phyloP scores from a whole-genome alignment of 2,329 filamentous ascomycete species.

The Pseudocercospora macadamiae region DNA sequence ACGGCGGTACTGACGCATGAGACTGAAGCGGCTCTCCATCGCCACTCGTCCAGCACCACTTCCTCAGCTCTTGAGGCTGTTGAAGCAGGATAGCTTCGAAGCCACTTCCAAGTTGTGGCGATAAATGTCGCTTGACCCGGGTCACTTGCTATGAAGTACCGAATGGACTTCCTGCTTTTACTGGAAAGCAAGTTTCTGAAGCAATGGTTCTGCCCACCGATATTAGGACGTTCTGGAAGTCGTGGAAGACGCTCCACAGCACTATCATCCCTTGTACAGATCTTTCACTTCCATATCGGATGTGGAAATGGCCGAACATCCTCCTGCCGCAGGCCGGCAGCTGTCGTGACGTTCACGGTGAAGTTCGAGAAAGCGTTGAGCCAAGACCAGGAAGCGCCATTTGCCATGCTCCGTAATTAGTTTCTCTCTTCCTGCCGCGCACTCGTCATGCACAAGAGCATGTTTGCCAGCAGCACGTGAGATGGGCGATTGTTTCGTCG shows the following conservation, averaged over 20 bases:
- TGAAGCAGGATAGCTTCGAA: conserved; percentile 2
- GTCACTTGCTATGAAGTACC: too few relatives aligned
- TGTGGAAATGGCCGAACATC: too few relatives aligned
- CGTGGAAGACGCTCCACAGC: neutral
- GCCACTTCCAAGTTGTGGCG: neutral
- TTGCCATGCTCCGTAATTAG: conserved; percentile 1
- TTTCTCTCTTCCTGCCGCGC: neutral
- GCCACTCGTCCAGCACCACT: conserved; percentile 7
- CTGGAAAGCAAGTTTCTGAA: neutral
- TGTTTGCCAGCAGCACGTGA: conserved; percentile 5
- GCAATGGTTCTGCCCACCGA: neutral
- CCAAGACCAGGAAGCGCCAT: conserved; percentile 1
- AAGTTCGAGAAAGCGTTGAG: conserved; percentile 19
- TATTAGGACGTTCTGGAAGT: neutral
- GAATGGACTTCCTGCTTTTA: neutral
- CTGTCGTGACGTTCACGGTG: conserved; percentile 2
- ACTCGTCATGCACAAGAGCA: conserved; percentile 17
- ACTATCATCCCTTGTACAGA: conserved; percentile 5
- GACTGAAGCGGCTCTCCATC: neutral
- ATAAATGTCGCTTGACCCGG: neutral
- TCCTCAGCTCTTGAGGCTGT: neutral
- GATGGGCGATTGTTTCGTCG: conserved; percentile 6
- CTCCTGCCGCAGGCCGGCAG: too few relatives aligned
- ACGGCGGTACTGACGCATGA: conserved; percentile 4
- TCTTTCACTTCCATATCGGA: neutral